A percentile compares a stretch with the other conserved stretches of the same genome.
Conservation (phyloP, 768 basidiomycete genomes). For the Rhodosporidiobolus sp. region DNA sequence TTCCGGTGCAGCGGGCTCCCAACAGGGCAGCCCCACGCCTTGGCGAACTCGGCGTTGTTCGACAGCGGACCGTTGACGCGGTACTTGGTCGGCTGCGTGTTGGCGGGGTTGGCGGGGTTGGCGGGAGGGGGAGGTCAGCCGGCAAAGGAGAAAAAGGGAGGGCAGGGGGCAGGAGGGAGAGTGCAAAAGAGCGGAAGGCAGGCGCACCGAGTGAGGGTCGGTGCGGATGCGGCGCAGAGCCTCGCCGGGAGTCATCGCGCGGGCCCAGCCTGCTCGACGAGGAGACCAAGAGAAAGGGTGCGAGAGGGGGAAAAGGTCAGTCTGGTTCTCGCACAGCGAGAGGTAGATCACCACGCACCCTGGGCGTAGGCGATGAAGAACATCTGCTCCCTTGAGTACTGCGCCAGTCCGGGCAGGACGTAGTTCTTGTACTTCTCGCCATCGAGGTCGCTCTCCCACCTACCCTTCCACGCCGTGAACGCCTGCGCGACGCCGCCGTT, state of each 20-base stretch:
- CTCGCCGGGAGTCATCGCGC: slow-evolving; percentile 36
- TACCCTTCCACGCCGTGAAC: slow-evolving; percentile 80
- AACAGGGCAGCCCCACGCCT: slow-evolving; percentile 39
- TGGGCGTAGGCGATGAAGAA: slow-evolving; percentile 42
- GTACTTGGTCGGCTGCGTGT: slow-evolving; percentile 32
- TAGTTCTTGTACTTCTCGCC: slow-evolving; percentile 39
- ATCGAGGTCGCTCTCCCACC: slow-evolving; percentile 23
- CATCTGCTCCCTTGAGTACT: slow-evolving; percentile 42
- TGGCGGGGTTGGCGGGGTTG: not conserved
- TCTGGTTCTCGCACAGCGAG: not conserved
- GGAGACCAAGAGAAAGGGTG: not conserved
- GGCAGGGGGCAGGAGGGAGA: not conserved
- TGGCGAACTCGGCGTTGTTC: slow-evolving; percentile 39
- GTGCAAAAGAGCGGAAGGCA: not conserved
- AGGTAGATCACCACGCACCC: not conserved
- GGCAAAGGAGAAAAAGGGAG: not conserved
- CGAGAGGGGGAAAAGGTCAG: not conserved
- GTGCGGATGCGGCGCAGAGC: slow-evolving; percentile 24
- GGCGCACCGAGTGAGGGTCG: slow-evolving; percentile 36
- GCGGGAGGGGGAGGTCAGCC: not conserved
- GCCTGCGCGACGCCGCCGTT: slow-evolving; percentile 72
- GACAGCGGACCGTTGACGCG: slow-evolving; percentile 41
- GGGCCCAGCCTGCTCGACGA: slow-evolving; percentile 42
- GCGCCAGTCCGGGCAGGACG: slow-evolving; percentile 38
- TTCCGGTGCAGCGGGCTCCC: slow-evolving; percentile 35